Conservation (phyloP, 2,329 filamentous ascomycete species). For the Sporothrix inflata region DNA sequence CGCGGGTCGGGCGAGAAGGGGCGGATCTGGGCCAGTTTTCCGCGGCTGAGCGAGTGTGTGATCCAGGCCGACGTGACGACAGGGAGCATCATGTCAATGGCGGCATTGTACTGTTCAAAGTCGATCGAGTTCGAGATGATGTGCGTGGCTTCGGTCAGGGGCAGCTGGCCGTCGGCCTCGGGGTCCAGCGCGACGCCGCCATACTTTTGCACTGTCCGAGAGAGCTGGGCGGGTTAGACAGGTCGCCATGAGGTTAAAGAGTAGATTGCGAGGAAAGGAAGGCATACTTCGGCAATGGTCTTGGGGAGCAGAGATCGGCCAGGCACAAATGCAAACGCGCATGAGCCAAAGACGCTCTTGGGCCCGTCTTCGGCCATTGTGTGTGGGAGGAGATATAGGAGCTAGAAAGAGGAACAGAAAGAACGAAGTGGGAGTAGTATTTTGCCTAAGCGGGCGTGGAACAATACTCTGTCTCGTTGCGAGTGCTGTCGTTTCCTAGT, state of each 20-base stretch:
- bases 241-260: neutral
- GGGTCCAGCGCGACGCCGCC: conserved; percentile 55
- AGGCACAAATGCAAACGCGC: conserved; percentile 51
- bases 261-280: neutral
- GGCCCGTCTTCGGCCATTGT: conserved; percentile 40
- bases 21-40: conserved; percentile 74
- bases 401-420: neutral
- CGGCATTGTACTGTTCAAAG: conserved; percentile 81
- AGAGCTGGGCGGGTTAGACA: conserved; percentile 43
- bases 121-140: conserved; percentile 76
- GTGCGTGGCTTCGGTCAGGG: conserved; percentile 55
- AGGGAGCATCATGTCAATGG: conserved; percentile 76
- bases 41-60: conserved; percentile 66
- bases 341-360: conserved; percentile 47
- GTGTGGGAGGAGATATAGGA: neutral
- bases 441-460: neutral
- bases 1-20: conserved; percentile 89
- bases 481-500: conserved; percentile 4
- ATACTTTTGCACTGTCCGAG: conserved; percentile 50
- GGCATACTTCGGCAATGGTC: conserved; percentile 47
- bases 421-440: neutral
- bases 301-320: conserved; percentile 47
- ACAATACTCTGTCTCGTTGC: conserved; percentile 2
- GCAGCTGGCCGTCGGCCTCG: conserved; percentile 53
- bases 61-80: conserved; percentile 87